Evolutionary conservation across 192 early-diverging fungal species (phyloP).

Genomic region (Podila clonocystis): DNA sequence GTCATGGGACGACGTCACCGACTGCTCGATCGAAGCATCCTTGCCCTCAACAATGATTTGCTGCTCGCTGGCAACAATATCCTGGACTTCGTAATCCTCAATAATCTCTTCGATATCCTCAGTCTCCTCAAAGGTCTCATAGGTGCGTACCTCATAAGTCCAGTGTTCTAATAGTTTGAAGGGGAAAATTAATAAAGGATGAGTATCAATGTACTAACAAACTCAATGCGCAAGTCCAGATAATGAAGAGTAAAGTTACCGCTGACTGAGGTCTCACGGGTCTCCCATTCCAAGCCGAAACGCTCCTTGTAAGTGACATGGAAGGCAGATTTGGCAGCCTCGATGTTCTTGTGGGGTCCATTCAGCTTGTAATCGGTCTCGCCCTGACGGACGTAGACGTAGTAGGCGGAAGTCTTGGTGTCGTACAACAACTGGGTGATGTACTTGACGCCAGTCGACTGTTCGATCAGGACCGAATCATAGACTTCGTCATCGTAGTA

Average conservation of each 20-base stretch:
- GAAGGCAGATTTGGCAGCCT: not conserved
- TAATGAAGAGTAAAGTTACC: not conserved
- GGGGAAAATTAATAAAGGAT: not conserved
- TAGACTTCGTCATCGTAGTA: no score
- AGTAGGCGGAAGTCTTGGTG: no score
- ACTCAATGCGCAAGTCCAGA: not conserved
- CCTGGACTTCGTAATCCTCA: no score
- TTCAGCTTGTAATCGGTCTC: not conserved
- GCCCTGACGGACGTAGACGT: no score
- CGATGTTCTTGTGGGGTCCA: slow-evolving; percentile 1
- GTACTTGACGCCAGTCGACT: no score
- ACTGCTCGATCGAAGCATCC: no score
- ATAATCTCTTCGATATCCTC: no score
- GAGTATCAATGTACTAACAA: not conserved
- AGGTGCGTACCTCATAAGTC: not conserved
- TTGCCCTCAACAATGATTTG: no score
- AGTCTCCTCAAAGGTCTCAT: not conserved
- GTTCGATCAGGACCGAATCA: no score
- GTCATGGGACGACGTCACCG: no score
- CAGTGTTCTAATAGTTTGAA: not conserved
- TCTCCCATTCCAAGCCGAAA: not conserved
- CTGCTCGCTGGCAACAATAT: no score
- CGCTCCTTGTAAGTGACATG: not conserved
- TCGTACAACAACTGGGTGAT: no score
- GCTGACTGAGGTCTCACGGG: not conserved